phyloP scores from a whole-genome alignment of 176 grass and related monocot genomes.

The Bromus sterilis region DNA sequence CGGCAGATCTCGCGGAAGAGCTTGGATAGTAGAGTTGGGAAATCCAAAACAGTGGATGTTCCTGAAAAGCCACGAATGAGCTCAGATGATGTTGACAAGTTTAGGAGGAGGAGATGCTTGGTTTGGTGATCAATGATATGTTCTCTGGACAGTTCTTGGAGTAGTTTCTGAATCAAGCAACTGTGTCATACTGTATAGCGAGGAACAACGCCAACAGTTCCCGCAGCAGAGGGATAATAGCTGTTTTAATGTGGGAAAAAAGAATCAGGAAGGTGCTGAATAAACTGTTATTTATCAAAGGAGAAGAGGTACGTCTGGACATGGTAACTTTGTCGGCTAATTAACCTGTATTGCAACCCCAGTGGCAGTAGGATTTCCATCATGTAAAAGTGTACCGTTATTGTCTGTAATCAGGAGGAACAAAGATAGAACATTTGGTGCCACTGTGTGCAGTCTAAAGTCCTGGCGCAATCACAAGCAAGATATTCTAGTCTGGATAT shows the following conservation, averaged over 20 bases:
- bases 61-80: conserved; percentile 81
- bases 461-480: conserved; percentile 19
- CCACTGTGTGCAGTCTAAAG: conserved; percentile 31
- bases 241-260: conserved; percentile 19
- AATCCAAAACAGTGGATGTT: conserved; percentile 69
- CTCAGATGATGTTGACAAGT: conserved; percentile 87
- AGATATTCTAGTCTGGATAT: conserved; percentile 12
- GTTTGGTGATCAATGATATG: conserved; percentile 51
- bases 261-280: conserved; percentile 14
- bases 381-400: conserved; percentile 44
- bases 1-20: conserved; percentile 73
- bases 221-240: background rate
- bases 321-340: conserved; percentile 18
- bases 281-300: conserved; percentile 21
- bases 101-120: conserved; percentile 68
- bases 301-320: conserved; percentile 6
- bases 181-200: background rate
- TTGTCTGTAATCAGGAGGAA: conserved; percentile 49
- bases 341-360: conserved; percentile 26
- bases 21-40: conserved; percentile 76
- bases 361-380: conserved; percentile 27
- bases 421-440: conserved; percentile 22
- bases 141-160: background rate
- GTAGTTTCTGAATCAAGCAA: conserved; percentile 15
- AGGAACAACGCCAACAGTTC: conserved; percentile 7